Evolutionary conservation across 805 yeast species (phyloP).

Genomic region (Torulaspora maleeae): DNA sequence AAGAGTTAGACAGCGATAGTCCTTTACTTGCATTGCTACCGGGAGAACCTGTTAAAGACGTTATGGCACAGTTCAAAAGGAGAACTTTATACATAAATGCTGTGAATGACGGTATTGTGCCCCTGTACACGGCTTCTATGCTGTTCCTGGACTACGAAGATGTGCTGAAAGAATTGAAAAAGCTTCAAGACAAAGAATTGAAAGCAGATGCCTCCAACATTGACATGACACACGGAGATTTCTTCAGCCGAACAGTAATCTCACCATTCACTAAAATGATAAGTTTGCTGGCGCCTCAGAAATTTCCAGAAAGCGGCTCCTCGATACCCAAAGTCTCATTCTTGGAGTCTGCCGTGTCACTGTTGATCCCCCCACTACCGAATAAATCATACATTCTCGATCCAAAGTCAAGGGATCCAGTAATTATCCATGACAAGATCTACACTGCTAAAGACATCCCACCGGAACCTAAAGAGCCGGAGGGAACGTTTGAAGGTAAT

Average conservation of each 20-base stretch:
- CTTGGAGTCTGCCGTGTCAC: slow-evolving; percentile 62
- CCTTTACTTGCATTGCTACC: slow-evolving; percentile 63
- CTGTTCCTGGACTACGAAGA: slow-evolving; percentile 65
- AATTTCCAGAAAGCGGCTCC: slow-evolving; percentile 17
- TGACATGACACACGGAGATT: slow-evolving; percentile 13
- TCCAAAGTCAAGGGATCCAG: slow-evolving; percentile 53
- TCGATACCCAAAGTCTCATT: slow-evolving; percentile 61
- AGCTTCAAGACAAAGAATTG: slow-evolving; percentile 12
- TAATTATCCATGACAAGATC: slow-evolving; percentile 64
- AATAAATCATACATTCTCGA: slow-evolving; percentile 55
- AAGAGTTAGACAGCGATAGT: slow-evolving; percentile 38
- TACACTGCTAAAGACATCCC: slow-evolving; percentile 53
- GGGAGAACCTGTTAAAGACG: slow-evolving; percentile 53
- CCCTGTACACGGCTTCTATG: slow-evolving; percentile 66
- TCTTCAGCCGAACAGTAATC: slow-evolving; percentile 29
- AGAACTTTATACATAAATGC: slow-evolving; percentile 75
- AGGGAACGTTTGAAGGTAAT: slow-evolving; percentile 16
- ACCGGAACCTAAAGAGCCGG: slow-evolving; percentile 15
- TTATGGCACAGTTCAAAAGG: slow-evolving; percentile 52
- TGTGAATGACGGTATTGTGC: slow-evolving; percentile 77
- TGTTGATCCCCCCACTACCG: slow-evolving; percentile 68
- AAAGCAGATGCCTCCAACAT: slow-evolving; percentile 4
- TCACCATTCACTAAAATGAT: slow-evolving; percentile 46
- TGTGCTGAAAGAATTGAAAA: slow-evolving; percentile 29
- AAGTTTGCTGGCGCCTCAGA: slow-evolving; percentile 41